Conservation (phyloP, 495 filamentous ascomycete genomes). For the Cercophora scortea region DNA sequence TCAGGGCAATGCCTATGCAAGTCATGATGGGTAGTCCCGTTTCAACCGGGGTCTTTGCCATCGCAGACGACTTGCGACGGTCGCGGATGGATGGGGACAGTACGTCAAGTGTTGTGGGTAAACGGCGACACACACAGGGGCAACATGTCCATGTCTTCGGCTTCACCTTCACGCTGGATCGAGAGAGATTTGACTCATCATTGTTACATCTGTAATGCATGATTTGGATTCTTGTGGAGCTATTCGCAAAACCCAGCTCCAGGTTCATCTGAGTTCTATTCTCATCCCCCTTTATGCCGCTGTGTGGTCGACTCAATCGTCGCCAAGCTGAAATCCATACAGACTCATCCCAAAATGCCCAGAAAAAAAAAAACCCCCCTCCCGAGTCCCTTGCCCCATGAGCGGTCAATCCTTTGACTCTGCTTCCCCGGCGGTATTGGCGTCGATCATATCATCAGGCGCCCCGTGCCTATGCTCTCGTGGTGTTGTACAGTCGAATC, state of each 20-base stretch:
- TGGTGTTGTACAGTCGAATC: conserved; percentile 10
- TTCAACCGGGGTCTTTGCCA: too few relatives aligned
- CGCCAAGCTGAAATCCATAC: too few relatives aligned
- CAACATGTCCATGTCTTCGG: too few relatives aligned
- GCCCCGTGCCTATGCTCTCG: conserved; percentile 18
- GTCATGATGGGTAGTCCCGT: too few relatives aligned
- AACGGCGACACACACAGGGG: too few relatives aligned
- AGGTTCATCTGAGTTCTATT: background rate
- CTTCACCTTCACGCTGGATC: too few relatives aligned
- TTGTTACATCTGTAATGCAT: background rate
- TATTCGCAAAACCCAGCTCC: background rate
- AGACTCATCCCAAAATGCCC: too few relatives aligned
- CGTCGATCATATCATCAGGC: conserved; percentile 10
- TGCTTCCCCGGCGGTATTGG: conserved; percentile 4
- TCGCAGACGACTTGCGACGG: too few relatives aligned
- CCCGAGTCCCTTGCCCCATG: background rate
- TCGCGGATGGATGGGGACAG: too few relatives aligned
- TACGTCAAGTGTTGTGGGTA: too few relatives aligned
- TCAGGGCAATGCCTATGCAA: too few relatives aligned
- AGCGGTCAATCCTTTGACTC: background rate
- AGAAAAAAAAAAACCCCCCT: too few relatives aligned
- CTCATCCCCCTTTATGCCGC: background rate
- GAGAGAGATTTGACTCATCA: background rate
- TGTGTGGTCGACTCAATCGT: background rate
- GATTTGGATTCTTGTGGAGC: background rate